Percentiles rank a stretch among this genome's conserved stretches.
Conservation (phyloP, 2,329 filamentous ascomycete species). For the Aaosphaeria pasadenensis region DNA sequence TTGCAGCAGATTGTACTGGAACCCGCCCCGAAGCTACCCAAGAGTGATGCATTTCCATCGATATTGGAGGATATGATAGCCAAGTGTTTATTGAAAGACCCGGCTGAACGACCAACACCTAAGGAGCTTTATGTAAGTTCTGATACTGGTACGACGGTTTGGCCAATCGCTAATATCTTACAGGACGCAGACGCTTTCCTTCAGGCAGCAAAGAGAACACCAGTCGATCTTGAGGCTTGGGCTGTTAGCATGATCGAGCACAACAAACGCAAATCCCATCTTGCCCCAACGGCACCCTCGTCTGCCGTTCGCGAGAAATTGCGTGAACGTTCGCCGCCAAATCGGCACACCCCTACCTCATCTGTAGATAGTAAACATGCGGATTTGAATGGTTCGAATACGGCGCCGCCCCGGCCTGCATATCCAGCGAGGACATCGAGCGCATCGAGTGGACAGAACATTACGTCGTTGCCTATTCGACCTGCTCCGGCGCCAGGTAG, state of each 20-base stretch:
- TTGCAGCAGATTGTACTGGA: slow-evolving; percentile 97
- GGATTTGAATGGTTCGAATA: slow-evolving; percentile 18
- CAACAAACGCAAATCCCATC: slow-evolving; percentile 92
- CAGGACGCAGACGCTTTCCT: slow-evolving; percentile 92
- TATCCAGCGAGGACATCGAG: slow-evolving; percentile 45
- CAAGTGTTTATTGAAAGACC: slow-evolving; percentile 88
- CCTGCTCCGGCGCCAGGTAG: slow-evolving; percentile 36
- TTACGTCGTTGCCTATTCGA: slow-evolving; percentile 46
- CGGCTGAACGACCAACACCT: slow-evolving; percentile 84
- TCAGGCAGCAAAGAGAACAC: slow-evolving; percentile 92
- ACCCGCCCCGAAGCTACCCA: slow-evolving; percentile 86
- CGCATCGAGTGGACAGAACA: slow-evolving; percentile 30
- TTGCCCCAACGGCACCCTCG: slow-evolving; percentile 75
- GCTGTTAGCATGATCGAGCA: slow-evolving; percentile 90
- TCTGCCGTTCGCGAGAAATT: slow-evolving; percentile 45
- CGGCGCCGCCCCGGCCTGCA: slow-evolving; percentile 34
- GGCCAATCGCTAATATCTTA: slow-evolving; percentile 10
- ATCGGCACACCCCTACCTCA: slow-evolving; percentile 17
- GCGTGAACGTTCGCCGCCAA: slow-evolving; percentile 30
- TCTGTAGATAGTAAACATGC: slow-evolving; percentile 17
- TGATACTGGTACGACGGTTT: neutral
- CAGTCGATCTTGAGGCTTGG: slow-evolving; percentile 91
- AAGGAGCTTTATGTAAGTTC: slow-evolving; percentile 81
- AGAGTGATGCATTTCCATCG: slow-evolving; percentile 93
- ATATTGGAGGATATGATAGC: slow-evolving; percentile 97